Base-by-base conservation (phyloP, 192 early-diverging fungal genomes). In the Podila minutissima region DNA sequence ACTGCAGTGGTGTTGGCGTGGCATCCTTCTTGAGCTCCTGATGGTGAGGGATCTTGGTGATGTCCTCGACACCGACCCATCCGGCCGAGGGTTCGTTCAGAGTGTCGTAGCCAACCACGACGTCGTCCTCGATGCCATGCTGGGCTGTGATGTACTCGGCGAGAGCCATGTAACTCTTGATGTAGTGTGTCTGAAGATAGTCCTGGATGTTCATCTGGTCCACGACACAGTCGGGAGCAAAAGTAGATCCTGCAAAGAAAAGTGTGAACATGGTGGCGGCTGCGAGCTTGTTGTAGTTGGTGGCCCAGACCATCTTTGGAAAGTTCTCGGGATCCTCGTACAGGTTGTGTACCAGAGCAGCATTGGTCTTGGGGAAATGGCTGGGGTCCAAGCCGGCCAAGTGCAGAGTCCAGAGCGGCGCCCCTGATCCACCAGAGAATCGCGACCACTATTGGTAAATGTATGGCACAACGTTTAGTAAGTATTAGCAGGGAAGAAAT, bases 231-330 rank as follows among this genome's bases (percentile, higher is more conserved):
- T 76, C 55, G 15, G 89, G 84, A 4, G 86, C 88, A 86, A 82
- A 89, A 5, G 72, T 66, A 4, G 67, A 74, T 31, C 88, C 86
- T 17, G 76, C 85, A 70, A 84, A 90, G 69, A 89, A 89, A 19
- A 87, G 74, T 0, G 88, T 90, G 35, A 88, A 90, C 82, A 91
- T 86, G 41, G 89, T 89, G 0, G 86, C 74, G 0, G 86, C 82
- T 13, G 89, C 86, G 6, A 90, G 66, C n/a, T 86, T 86, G 62
- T 78, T 69, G 72, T 90, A 89, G 32, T 90, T 90, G 41, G 89
- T 90, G 26, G 74, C 77, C 89, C 89, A 90, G 11, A 90, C 86
- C 89, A 90, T 90, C 55, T 82, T 86, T 55, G 89, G 88, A 48
- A 83, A 90, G n/a, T 77, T 50, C 12, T 69, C 67, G 5, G 85